These are phyloP conservation scores for Melastoma candidum DNA, from an alignment of 441 rosid genomes.

Conservation along the genomic window DNA sequence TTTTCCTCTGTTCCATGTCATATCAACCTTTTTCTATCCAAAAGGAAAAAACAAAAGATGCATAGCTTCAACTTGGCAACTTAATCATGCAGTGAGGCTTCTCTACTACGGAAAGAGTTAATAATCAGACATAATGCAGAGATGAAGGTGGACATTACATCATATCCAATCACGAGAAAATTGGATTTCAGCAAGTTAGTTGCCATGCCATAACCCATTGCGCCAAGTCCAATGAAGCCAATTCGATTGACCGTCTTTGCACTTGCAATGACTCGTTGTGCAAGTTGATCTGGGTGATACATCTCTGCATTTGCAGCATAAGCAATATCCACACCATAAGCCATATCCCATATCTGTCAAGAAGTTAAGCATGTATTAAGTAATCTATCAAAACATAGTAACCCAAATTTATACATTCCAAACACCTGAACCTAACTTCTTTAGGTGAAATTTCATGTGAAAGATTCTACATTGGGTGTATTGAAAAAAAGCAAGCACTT, in stretches of 20 bases:
- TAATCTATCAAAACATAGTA: conserved; percentile 8
- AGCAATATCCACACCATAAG: conserved; percentile 52
- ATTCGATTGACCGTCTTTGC: conserved; percentile 50
- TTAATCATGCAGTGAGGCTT: neutral
- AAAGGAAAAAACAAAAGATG: too few species aligned
- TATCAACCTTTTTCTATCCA: too few species aligned
- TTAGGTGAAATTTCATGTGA: too few species aligned
- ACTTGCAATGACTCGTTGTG: conserved; percentile 38
- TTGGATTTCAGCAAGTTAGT: conserved; percentile 63
- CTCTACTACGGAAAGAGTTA: conserved; percentile 4
- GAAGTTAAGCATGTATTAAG: conserved; percentile 6
- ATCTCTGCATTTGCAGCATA: conserved; percentile 56
- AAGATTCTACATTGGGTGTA: too few species aligned
- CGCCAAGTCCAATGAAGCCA: conserved; percentile 96
- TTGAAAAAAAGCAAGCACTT: too few species aligned
- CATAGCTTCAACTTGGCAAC: too few species aligned
- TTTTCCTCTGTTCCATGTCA: too few species aligned
- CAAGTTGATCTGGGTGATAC: conserved; percentile 68
- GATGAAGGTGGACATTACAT: conserved; percentile 42
- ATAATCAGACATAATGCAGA: conserved; percentile 4
- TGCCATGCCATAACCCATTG: conserved; percentile 99
- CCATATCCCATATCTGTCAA: conserved; percentile 66
- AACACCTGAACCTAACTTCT: too few species aligned
- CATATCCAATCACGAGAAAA: conserved; percentile 63
- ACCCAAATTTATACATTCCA: neutral